A percentile compares a stretch with the other conserved stretches of the same genome.
phyloP scores from a whole-genome alignment of 352 stramenopile species.

The Pythium dissotocum region DNA sequence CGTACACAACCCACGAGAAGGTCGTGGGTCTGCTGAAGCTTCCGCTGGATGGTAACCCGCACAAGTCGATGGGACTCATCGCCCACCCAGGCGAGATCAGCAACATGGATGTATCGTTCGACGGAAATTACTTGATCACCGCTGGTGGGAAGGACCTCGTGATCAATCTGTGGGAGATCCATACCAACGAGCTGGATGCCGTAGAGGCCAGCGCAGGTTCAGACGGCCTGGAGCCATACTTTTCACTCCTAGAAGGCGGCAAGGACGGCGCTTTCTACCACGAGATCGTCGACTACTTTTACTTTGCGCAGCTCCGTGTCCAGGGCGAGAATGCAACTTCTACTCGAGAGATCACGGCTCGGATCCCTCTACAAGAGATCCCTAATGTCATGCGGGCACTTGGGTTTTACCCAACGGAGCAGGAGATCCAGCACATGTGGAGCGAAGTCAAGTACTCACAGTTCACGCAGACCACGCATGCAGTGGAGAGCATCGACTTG shows the following conservation, averaged over 20 bases:
- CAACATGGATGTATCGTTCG: constrained; percentile 78
- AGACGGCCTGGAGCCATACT: constrained; percentile 63
- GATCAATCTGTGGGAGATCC: constrained; percentile 92
- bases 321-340: constrained; percentile 89
- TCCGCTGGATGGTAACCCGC: constrained; percentile 91
- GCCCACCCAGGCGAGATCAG: constrained; percentile 90
- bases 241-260: constrained; percentile 87
- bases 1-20: constrained; percentile 82
- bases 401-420: constrained; percentile 92
- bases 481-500: constrained; percentile 63
- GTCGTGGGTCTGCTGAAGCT: constrained; percentile 86
- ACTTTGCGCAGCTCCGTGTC: constrained; percentile 90
- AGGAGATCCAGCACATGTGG: constrained; percentile 90
- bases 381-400: constrained; percentile 92
- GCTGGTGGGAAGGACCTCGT: constrained; percentile 88
- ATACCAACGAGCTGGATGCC: constrained; percentile 72
- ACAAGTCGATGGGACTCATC: constrained; percentile 92
- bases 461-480: constrained; percentile 75
- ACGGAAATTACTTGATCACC: constrained; percentile 88
- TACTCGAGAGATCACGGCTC: constrained; percentile 59
- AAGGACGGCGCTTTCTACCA: constrained; percentile 81
- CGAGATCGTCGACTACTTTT: constrained; percentile 95
- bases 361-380: constrained; percentile 87
- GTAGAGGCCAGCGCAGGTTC: constrained; percentile 44
- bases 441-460: constrained; percentile 83